These are phyloP conservation scores for Calonectria crousiana DNA, from an alignment of 2,329 filamentous ascomycete genomes.

Conservation along the genomic window DNA sequence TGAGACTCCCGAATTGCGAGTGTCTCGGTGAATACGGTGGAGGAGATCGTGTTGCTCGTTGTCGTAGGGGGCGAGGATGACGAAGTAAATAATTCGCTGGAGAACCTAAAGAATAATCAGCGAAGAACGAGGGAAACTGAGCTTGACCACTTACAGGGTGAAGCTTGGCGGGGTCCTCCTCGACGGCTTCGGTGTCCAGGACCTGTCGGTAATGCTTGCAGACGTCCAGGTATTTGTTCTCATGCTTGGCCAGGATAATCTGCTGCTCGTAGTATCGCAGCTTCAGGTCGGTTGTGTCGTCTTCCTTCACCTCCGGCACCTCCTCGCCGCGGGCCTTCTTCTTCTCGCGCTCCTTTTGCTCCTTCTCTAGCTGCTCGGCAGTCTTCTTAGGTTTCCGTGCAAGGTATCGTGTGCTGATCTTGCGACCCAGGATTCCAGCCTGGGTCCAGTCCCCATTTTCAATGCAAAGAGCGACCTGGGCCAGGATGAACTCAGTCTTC, in stretches of 20 bases:
- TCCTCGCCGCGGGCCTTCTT: constrained; percentile 84
- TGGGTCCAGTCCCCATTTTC: constrained; percentile 97
- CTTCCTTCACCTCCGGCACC: constrained; percentile 80
- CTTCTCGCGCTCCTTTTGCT: constrained; percentile 88
- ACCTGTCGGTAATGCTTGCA: constrained; percentile 99
- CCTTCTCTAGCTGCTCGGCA: constrained; percentile 88
- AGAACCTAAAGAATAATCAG: constrained; percentile 71
- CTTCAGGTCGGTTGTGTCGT: constrained; percentile 97
- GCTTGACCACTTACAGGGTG: constrained; percentile 74
- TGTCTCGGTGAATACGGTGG: constrained; percentile 89
- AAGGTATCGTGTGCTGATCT: constrained; percentile 96
- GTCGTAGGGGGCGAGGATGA: constrained; percentile 95
- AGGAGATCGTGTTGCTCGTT: constrained; percentile 98
- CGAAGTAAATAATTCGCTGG: constrained; percentile 96
- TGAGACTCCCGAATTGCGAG: constrained; percentile 81
- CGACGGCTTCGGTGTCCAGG: constrained; percentile 93
- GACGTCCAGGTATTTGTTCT: constrained; percentile 95
- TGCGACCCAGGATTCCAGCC: constrained; percentile 91
- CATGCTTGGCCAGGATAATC: constrained; percentile 94
- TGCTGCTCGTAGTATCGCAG: constrained; percentile 97
- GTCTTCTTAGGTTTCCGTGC: constrained; percentile 92
- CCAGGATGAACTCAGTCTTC: constrained; percentile 98
- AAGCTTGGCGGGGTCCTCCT: constrained; percentile 88
- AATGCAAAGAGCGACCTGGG: constrained; percentile 95
- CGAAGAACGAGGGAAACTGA: neutral